Evolutionary conservation across 306 rosid genomes (phyloP).

Genomic region (Pachyrhizus erosus): DNA sequence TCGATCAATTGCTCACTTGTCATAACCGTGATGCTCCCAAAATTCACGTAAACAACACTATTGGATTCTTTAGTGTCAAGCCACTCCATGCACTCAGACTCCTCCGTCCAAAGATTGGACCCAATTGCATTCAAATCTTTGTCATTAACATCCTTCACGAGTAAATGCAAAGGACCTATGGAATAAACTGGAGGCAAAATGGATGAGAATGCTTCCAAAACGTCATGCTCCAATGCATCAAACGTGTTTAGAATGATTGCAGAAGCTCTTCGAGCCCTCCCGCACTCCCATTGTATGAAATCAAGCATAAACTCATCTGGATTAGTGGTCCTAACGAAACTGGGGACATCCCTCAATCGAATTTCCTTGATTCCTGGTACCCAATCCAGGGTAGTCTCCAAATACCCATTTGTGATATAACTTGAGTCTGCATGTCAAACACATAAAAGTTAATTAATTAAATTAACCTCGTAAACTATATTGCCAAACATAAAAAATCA

Average conservation of each 20-base stretch:
- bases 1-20: slow-evolving; percentile 55
- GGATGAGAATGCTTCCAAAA: slow-evolving; percentile 39
- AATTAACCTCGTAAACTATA: neutral
- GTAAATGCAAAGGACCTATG: slow-evolving; percentile 59
- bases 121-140: slow-evolving; percentile 28
- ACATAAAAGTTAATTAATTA: neutral
- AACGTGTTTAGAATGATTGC: slow-evolving; percentile 69
- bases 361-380: slow-evolving; percentile 63
- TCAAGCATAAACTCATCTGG: slow-evolving; percentile 49
- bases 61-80: slow-evolving; percentile 47
- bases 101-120: slow-evolving; percentile 74
- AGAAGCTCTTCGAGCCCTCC: slow-evolving; percentile 49
- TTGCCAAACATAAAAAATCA: neutral
- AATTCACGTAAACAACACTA: slow-evolving; percentile 73
- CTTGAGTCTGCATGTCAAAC: slow-evolving; percentile 52
- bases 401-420: slow-evolving; percentile 55
- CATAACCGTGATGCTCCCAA: slow-evolving; percentile 74
- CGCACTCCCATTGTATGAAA: neutral
- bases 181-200: slow-evolving; percentile 57
- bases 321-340: slow-evolving; percentile 60
- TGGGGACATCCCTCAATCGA: slow-evolving; percentile 59
- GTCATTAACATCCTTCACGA: slow-evolving; percentile 36
- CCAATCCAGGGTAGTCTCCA: slow-evolving; percentile 63
- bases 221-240: slow-evolving; percentile 56
- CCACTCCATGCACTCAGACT: slow-evolving; percentile 60